Conservation (phyloP, 306 rosid species). For the Astragalus glycyphyllos region DNA sequence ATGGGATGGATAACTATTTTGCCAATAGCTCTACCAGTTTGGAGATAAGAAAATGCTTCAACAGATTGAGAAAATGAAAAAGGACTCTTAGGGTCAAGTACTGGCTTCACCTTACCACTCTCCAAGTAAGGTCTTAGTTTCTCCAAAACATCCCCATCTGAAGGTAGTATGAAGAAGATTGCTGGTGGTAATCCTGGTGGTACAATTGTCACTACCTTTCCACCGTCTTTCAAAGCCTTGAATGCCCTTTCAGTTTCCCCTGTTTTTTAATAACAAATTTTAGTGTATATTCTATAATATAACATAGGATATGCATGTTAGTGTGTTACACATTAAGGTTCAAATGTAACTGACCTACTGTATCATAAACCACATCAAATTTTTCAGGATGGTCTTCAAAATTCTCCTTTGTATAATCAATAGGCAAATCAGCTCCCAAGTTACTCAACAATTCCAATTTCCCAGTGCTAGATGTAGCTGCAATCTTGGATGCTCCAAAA, state of each 20-base stretch:
- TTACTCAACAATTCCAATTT: conserved; percentile 18
- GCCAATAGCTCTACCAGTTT: conserved; percentile 27
- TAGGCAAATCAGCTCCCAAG: conserved; percentile 25
- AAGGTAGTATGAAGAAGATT: background rate
- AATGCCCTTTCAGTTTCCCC: conserved; percentile 31
- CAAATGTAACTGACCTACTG: conserved; percentile 17
- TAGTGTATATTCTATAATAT: background rate
- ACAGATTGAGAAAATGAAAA: conserved; percentile 30
- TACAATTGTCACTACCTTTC: conserved; percentile 26
- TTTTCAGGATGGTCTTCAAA: conserved; percentile 20
- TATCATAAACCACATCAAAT: conserved; percentile 24
- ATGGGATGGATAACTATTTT: conserved; percentile 27
- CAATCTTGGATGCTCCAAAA: conserved; percentile 10
- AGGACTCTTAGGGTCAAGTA: conserved; percentile 14
- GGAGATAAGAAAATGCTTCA: conserved; percentile 27
- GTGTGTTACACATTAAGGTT: background rate
- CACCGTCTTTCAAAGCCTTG: conserved; percentile 25
- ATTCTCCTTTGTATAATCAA: conserved; percentile 28
- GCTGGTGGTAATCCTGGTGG: conserved; percentile 24
- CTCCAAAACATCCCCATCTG: conserved; percentile 14
- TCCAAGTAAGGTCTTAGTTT: conserved; percentile 27
- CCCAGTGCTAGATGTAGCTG: conserved; percentile 32
- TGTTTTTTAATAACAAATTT: background rate
- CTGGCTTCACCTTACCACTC: conserved; percentile 33
- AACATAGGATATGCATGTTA: background rate